Evolutionary conservation across 176 grass and related monocot genomes (phyloP), one percentile per base, ranked within the genome.

Genomic region (Zizania latifolia): DNA sequence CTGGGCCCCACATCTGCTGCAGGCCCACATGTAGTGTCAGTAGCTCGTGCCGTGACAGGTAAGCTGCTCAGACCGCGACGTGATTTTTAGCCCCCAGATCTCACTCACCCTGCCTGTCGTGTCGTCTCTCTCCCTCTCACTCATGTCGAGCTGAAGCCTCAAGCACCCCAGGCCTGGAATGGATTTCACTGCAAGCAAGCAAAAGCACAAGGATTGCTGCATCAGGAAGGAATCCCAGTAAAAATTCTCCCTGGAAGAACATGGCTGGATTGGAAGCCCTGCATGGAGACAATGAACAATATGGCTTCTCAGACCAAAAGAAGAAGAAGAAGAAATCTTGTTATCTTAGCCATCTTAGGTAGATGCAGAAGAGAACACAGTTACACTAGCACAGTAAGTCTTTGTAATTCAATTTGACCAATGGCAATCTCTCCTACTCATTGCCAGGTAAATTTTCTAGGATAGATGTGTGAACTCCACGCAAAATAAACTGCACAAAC

Each of bases 171-270:
- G 32, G n/a, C n/a, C n/a, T n/a, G n/a, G 31, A 68, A 30, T 65
- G 39, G 70, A 63, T 76, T 70, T 75, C 55, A 76, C 71, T 43
- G 78, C 70, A 81, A 75, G 84, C 50, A 3, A 27, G n/a, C 6
- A 8, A 3, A 17, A n/a, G 43, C 43, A 45, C 43, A 24, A 36
- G n/a, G 28, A 27, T 75, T 37, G 30, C 67, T 27, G 46, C 59
- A 21, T 6, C 59, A 37, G 29, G 29, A 68, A 73, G 68, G 60
- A 58, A 73, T 66, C 68, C 14, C 68, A 39, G 46, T 66, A 44
- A 80, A 60, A 85, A 38, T 78, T 71, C 75, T 31, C 30, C 46
- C 72, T 68, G 19, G 10, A 48, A 17, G 10, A 48, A 17, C 62
- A 71, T 76, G 37, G 38, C 81, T 68, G 48, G 30, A n/a, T 33